A percentile compares a stretch with the other conserved stretches of the same genome.
Evolutionary conservation across 805 yeast species (phyloP).

Genomic region (Hanseniaspora valbyensis): DNA sequence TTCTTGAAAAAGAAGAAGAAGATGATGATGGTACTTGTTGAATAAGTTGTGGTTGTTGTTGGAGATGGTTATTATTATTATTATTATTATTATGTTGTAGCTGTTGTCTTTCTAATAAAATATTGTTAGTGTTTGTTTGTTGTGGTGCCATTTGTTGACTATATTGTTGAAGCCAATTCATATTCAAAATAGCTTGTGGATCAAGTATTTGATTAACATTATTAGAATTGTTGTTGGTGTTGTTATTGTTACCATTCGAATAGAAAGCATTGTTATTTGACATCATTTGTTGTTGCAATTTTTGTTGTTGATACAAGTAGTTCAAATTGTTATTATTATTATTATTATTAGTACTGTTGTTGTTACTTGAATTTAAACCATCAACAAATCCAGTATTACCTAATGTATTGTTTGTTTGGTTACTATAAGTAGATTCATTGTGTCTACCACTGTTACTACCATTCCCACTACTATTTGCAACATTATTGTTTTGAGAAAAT

Average conservation of each 20-base stretch:
- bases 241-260: too few relatives aligned
- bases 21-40: too few relatives aligned
- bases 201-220: neutral
- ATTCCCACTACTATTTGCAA: too few relatives aligned
- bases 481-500: neutral
- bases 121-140: too few relatives aligned
- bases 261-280: neutral
- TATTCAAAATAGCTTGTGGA: neutral
- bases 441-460: neutral
- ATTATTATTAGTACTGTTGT: slow-evolving; percentile 4
- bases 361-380: slow-evolving; percentile 12
- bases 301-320: slow-evolving; percentile 6
- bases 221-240: neutral
- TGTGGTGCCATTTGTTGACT: slow-evolving; percentile 14
- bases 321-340: slow-evolving; percentile 16
- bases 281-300: slow-evolving; percentile 2
- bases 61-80: slow-evolving; percentile 4
- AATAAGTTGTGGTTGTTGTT: slow-evolving; percentile 4
- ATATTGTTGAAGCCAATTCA: slow-evolving; percentile 19
- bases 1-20: slow-evolving; percentile 12
- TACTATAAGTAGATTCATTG: neutral
- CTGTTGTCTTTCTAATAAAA: neutral
- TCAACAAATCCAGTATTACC: neutral
- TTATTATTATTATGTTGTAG: slow-evolving; percentile 2
- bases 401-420: too few relatives aligned